Conservation (phyloP, 1,139 yeast species). For the Eremothecium gossypii region DNA sequence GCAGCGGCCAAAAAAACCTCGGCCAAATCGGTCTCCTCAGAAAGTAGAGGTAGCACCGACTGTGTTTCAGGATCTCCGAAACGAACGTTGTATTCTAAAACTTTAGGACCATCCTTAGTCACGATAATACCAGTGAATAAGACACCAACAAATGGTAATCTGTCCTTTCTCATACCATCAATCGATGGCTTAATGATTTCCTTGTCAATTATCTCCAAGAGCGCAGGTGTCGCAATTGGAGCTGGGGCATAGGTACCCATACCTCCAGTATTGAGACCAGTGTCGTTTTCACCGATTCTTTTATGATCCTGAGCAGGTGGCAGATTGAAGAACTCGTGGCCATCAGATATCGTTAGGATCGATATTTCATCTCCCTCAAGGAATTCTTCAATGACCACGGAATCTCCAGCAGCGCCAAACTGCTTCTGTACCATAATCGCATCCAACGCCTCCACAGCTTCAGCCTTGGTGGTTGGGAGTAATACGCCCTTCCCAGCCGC, state of each 20-base stretch:
- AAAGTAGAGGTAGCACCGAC: conserved; percentile 79
- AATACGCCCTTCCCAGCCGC: conserved; percentile 99
- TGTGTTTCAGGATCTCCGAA: conserved; percentile 99
- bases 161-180: conserved; percentile 94
- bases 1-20: conserved; percentile 90
- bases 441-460: conserved; percentile 75
- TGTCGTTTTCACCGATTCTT: conserved; percentile 86
- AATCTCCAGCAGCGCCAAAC: conserved; percentile 92
- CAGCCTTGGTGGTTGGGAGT: conserved; percentile 76
- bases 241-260: conserved; percentile 99
- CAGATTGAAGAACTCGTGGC: conserved; percentile 79
- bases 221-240: conserved; percentile 78
- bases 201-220: conserved; percentile 60
- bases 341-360: conserved; percentile 86
- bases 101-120: conserved; percentile 78
- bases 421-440: conserved; percentile 85
- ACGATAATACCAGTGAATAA: conserved; percentile 96
- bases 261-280: conserved; percentile 96
- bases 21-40: conserved; percentile 81
- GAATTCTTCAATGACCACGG: conserved; percentile 92
- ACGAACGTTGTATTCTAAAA: conserved; percentile 92
- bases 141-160: conserved; percentile 91
- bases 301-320: conserved; percentile 99
- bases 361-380: conserved; percentile 96
- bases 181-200: conserved; percentile 81